Evolutionary conservation across 2,329 filamentous ascomycete genomes (phyloP).

Genomic region (Verticillium isaacii): DNA sequence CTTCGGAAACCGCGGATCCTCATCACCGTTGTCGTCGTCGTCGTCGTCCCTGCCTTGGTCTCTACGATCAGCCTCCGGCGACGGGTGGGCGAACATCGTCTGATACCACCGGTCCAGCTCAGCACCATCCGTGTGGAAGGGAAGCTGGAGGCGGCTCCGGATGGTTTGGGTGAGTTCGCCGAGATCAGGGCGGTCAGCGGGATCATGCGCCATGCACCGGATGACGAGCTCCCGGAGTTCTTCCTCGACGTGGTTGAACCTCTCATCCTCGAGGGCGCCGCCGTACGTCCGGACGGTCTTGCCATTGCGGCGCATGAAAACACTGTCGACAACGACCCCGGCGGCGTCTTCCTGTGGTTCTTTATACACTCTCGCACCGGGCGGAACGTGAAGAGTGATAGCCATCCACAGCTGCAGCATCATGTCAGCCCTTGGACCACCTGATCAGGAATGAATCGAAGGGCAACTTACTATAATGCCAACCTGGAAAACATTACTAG

Average conservation of each 20-base stretch:
- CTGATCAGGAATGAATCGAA: too few species aligned
- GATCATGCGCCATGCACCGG: constrained; percentile 19
- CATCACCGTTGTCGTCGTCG: background rate
- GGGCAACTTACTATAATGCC: constrained; percentile 9
- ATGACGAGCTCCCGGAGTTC: constrained; percentile 16
- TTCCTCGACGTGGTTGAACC: constrained; percentile 12
- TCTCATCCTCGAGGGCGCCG: constrained; percentile 2
- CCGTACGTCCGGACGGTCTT: constrained; percentile 6
- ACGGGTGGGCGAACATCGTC: constrained; percentile 3
- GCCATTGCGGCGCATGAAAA: background rate
- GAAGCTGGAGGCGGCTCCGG: constrained; percentile 12
- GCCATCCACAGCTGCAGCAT: constrained; percentile 10
- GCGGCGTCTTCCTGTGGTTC: background rate
- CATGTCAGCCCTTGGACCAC: background rate
- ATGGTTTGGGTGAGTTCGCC: constrained; percentile 14
- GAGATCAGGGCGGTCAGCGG: constrained; percentile 19
- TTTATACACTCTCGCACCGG: background rate
- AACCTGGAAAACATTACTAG: constrained; percentile 13
- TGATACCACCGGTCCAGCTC: constrained; percentile 9
- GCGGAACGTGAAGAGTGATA: constrained; percentile 4
- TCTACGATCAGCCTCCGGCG: background rate
- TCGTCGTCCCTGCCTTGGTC: background rate
- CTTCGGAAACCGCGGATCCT: background rate
- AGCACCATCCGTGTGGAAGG: constrained; percentile 12
- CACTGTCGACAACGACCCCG: background rate